Evolutionary conservation across 2,329 filamentous ascomycete genomes (phyloP).

Genomic region (Endocalyx cinctus): DNA sequence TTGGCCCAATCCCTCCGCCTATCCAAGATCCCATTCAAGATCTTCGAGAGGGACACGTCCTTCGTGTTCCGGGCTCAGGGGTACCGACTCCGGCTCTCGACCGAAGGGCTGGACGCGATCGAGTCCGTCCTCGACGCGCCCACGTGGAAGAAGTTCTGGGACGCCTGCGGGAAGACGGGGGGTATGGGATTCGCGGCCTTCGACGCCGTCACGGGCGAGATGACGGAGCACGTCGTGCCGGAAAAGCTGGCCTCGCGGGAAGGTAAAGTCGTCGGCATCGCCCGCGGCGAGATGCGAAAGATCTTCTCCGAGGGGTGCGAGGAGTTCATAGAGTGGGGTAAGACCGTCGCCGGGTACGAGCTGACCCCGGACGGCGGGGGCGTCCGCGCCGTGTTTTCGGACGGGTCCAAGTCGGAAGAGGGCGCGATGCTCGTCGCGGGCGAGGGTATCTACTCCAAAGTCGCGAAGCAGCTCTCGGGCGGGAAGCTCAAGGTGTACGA

Average conservation of each 20-base stretch:
- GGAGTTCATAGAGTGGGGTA: conserved; percentile 48
- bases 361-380: conserved; percentile 39
- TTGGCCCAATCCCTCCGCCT: conserved; percentile 38
- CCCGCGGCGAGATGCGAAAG: conserved; percentile 58
- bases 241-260: conserved; percentile 44
- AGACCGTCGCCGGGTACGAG: conserved; percentile 55
- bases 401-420: conserved; percentile 54
- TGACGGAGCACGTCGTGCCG: no score
- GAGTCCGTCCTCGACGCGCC: conserved; percentile 49
- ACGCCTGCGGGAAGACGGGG: conserved; percentile 54
- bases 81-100: conserved; percentile 55
- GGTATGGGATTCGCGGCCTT: conserved; percentile 46
- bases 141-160: conserved; percentile 52
- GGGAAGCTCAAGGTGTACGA: conserved; percentile 59
- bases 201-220: conserved; percentile 51
- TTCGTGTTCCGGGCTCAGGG: conserved; percentile 55
- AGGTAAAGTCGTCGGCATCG: conserved; percentile 57
- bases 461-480: conserved; percentile 55
- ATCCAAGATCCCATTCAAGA: conserved; percentile 43
- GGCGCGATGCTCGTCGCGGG: conserved; percentile 57
- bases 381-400: conserved; percentile 54
- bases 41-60: conserved; percentile 52
- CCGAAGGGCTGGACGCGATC: conserved; percentile 54
- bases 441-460: conserved; percentile 57
- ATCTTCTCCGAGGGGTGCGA: conserved; percentile 55